Percentiles rank a stretch among this genome's conserved stretches.
Evolutionary conservation across 805 yeast genomes (phyloP).

Genomic region (Yarrowia sp.): DNA sequence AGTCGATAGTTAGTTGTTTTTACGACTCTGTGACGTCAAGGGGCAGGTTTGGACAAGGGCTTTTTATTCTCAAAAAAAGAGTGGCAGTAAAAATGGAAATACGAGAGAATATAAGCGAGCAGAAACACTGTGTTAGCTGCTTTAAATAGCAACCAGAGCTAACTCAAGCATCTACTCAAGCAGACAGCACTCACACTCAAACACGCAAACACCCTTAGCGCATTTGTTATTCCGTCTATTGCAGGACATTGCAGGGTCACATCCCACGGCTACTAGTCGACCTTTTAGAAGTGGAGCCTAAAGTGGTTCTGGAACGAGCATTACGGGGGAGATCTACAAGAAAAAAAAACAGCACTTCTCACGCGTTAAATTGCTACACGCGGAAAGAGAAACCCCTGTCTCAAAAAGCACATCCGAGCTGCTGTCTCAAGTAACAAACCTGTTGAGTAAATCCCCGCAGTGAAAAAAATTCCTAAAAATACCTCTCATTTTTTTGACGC

Average conservation of each 20-base stretch:
- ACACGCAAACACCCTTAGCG: too few species aligned
- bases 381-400: neutral
- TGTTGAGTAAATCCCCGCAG: slow-evolving; percentile 11
- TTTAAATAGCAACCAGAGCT: too few species aligned
- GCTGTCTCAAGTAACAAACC: slow-evolving; percentile 7
- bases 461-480: neutral
- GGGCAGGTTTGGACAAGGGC: neutral
- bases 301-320: slow-evolving; percentile 12
- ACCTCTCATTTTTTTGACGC: too few species aligned
- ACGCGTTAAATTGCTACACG: neutral
- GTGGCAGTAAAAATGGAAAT: neutral
- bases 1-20: neutral
- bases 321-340: slow-evolving; percentile 6
- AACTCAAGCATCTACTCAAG: too few species aligned
- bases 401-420: slow-evolving; percentile 1
- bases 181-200: too few species aligned
- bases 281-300: slow-evolving; percentile 5
- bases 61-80: neutral
- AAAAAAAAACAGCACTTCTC: neutral
- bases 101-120: neutral
- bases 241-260: slow-evolving; percentile 15
- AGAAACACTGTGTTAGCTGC: too few species aligned
- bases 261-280: neutral
- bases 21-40: slow-evolving; percentile 8
- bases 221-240: neutral